These are phyloP conservation scores for Carex parvula DNA, from an alignment of 176 grass and related monocot genomes.

Conservation along the genomic window DNA sequence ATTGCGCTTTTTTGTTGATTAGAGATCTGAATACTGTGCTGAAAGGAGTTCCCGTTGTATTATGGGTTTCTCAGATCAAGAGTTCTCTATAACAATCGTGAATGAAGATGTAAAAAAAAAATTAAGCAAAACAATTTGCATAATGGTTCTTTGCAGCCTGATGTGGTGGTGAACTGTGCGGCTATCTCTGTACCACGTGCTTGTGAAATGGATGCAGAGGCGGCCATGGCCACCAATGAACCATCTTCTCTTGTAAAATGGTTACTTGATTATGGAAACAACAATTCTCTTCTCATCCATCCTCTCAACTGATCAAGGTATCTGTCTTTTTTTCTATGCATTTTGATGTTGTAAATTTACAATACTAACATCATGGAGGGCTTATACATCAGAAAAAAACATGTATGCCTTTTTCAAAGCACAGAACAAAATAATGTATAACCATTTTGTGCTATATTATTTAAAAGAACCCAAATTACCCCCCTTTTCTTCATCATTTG, in stretches of 20 bases:
- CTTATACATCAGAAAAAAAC: not conserved
- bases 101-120: not conserved
- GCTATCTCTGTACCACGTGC: conserved; percentile 76
- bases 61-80: not conserved
- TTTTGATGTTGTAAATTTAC: conserved; percentile 5
- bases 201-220: conserved; percentile 63
- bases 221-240: conserved; percentile 67
- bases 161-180: conserved; percentile 80
- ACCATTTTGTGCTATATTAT: not conserved
- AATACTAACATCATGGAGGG: not conserved
- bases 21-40: not conserved
- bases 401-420: not conserved
- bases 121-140: not conserved
- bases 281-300: conserved; percentile 59
- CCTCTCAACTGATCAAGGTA: conserved; percentile 97
- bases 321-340: not conserved
- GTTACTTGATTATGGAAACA: conserved; percentile 44
- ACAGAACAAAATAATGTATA: not conserved
- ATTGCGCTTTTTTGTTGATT: not conserved
- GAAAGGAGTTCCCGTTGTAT: not conserved
- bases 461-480: not conserved
- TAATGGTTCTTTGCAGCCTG: conserved; percentile 38
- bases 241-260: conserved; percentile 66
- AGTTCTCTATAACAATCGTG: not conserved
- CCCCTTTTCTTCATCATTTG: not conserved